These are phyloP conservation scores for Neltuma alba DNA, from an alignment of 306 rosid genomes.

Conservation along the genomic window DNA sequence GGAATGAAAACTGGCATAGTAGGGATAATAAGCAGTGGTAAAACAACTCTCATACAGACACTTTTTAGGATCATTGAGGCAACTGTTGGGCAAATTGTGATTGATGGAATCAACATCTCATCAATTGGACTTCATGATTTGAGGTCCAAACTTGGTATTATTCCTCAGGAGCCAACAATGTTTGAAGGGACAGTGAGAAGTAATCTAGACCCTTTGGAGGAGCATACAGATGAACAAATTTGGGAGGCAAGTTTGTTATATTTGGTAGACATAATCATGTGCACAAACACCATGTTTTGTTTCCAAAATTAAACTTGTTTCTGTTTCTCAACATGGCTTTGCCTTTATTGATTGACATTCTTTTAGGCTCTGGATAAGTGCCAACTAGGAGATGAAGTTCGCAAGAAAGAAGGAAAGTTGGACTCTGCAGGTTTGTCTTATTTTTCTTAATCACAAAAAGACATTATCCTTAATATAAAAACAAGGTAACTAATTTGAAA, in stretches of 20 bases:
- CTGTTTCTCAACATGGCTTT: background rate
- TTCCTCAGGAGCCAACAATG: conserved; percentile 70
- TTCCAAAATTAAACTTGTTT: background rate
- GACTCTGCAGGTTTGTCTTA: conserved; percentile 57
- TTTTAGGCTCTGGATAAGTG: conserved; percentile 68
- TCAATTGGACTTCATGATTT: conserved; percentile 59
- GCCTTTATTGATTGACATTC: background rate
- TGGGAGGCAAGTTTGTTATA: conserved; percentile 49
- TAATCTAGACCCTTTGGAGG: conserved; percentile 55
- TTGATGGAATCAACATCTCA: conserved; percentile 53
- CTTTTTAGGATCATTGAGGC: conserved; percentile 55
- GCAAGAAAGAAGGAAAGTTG: conserved; percentile 61
- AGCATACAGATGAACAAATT: conserved; percentile 57
- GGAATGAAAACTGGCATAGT: conserved; percentile 60
- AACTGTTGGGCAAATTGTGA: conserved; percentile 42
- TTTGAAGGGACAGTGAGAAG: conserved; percentile 59
- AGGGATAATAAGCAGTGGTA: conserved; percentile 66
- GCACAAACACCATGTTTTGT: background rate
- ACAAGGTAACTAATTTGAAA: too few species aligned
- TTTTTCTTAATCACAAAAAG: background rate
- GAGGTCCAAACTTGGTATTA: conserved; percentile 58
- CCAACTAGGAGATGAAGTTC: conserved; percentile 67
- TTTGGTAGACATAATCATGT: background rate
- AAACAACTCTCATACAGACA: conserved; percentile 59
- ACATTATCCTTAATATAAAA: too few species aligned